Conservation (phyloP, 2,329 filamentous ascomycete genomes). For the Hypoxylon sp. region DNA sequence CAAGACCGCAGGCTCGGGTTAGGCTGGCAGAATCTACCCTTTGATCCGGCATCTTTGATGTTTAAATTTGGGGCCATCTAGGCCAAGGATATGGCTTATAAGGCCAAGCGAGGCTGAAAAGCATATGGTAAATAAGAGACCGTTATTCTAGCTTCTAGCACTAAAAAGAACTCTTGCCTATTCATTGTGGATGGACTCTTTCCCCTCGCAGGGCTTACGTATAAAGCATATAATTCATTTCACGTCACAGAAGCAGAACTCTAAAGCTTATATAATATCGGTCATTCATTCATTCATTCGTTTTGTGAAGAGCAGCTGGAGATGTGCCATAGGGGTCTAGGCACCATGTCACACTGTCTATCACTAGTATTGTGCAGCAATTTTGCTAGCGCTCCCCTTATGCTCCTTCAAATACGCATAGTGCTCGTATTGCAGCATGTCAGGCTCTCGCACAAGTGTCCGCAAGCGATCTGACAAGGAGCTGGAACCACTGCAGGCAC, state of each 20-base stretch:
- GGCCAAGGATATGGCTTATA: no score
- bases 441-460: constrained; percentile 52
- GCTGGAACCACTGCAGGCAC: background rate
- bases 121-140: background rate
- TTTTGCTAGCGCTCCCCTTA: background rate
- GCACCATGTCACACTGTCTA: background rate
- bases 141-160: background rate
- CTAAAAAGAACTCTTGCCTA: background rate
- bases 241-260: background rate
- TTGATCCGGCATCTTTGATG: background rate
- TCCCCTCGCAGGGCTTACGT: background rate
- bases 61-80: background rate
- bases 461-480: constrained; percentile 53
- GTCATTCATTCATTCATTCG: constrained; percentile 8
- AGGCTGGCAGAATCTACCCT: background rate
- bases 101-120: background rate
- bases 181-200: background rate
- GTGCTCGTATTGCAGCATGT: constrained; percentile 51
- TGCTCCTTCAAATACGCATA: constrained; percentile 41
- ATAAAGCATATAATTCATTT: background rate
- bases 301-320: background rate
- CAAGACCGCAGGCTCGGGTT: constrained; percentile 29
- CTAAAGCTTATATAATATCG: background rate
- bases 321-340: background rate
- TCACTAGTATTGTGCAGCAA: background rate